Evolutionary conservation across 1,139 yeast genomes (phyloP).

Genomic region (Saccharomyces uvarum): DNA sequence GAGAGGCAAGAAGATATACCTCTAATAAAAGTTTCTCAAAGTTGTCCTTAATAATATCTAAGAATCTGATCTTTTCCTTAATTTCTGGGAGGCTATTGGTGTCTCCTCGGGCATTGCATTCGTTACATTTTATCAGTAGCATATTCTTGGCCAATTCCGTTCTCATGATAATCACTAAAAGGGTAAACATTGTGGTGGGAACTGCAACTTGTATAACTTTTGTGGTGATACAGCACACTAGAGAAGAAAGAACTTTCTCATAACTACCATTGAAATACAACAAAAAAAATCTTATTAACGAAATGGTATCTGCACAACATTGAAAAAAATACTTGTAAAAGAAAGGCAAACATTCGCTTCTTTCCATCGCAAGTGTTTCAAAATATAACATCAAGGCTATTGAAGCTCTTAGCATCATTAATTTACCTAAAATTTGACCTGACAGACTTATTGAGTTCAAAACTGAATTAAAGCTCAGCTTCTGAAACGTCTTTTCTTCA

Average conservation of each 20-base stretch:
- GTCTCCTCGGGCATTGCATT: slow-evolving; percentile 4
- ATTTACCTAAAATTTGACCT: slow-evolving; percentile 17
- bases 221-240: slow-evolving; percentile 17
- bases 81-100: slow-evolving; percentile 1
- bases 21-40: slow-evolving; percentile 20
- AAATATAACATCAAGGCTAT: slow-evolving; percentile 26
- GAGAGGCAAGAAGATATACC: slow-evolving; percentile 20
- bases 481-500: slow-evolving; percentile 3
- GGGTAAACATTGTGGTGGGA: slow-evolving; percentile 19
- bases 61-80: slow-evolving; percentile 15
- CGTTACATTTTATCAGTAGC: slow-evolving; percentile 6
- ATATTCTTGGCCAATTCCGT: slow-evolving; percentile 16
- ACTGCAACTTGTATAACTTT: slow-evolving; percentile 23
- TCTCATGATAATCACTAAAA: slow-evolving; percentile 21
- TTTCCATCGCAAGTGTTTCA: slow-evolving; percentile 15
- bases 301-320: slow-evolving; percentile 15
- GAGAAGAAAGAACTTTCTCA: slow-evolving; percentile 11
- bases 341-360: slow-evolving; percentile 13
- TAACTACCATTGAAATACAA: slow-evolving; percentile 19
- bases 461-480: slow-evolving; percentile 9
- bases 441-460: slow-evolving; percentile 18
- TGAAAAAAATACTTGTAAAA: slow-evolving; percentile 21
- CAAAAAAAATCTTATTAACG: slow-evolving; percentile 15
- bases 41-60: slow-evolving; percentile 16
- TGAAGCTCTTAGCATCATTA: slow-evolving; percentile 22